These are phyloP conservation scores for Triangularia verruculosa DNA, from an alignment of 2,329 filamentous ascomycete genomes.

Conservation along the genomic window DNA sequence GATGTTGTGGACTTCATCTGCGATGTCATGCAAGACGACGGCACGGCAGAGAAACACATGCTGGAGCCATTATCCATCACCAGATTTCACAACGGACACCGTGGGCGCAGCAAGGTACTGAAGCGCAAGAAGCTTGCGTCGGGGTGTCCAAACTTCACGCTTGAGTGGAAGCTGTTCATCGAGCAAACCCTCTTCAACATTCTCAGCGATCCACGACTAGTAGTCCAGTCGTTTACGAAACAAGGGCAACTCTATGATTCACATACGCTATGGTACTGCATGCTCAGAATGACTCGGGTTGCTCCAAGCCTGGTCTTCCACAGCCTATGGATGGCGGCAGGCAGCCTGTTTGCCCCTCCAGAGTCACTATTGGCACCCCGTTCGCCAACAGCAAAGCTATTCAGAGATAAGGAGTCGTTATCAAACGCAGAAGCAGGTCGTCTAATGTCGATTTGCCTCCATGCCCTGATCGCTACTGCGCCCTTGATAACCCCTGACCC, in stretches of 20 bases:
- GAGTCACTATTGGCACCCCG: constrained; percentile 41
- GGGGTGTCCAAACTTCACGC: constrained; percentile 36
- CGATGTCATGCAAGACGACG: constrained; percentile 56
- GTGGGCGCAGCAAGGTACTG: constrained; percentile 32
- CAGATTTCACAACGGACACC: constrained; percentile 30
- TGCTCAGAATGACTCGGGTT: constrained; percentile 56
- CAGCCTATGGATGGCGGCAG: constrained; percentile 61
- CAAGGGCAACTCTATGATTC: constrained; percentile 56
- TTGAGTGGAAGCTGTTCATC: constrained; percentile 58
- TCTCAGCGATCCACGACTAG: constrained; percentile 54
- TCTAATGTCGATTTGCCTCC: constrained; percentile 59
- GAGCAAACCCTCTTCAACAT: constrained; percentile 64
- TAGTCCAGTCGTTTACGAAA: constrained; percentile 56
- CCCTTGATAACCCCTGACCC: constrained; percentile 42
- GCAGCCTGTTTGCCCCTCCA: constrained; percentile 56
- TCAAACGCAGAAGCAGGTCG: constrained; percentile 50
- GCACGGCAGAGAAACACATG: constrained; percentile 49
- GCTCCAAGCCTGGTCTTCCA: constrained; percentile 59
- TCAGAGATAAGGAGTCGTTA: constrained; percentile 37
- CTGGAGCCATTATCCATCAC: constrained; percentile 40
- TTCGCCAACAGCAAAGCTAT: constrained; percentile 38
- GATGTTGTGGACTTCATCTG: constrained; percentile 60
- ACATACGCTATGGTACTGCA: constrained; percentile 61
- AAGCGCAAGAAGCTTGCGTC: constrained; percentile 34
- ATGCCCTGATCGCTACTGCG: constrained; percentile 58